Evolutionary conservation across 768 basidiomycete species (phyloP).

Genomic region (Pisolithus microcarpus): DNA sequence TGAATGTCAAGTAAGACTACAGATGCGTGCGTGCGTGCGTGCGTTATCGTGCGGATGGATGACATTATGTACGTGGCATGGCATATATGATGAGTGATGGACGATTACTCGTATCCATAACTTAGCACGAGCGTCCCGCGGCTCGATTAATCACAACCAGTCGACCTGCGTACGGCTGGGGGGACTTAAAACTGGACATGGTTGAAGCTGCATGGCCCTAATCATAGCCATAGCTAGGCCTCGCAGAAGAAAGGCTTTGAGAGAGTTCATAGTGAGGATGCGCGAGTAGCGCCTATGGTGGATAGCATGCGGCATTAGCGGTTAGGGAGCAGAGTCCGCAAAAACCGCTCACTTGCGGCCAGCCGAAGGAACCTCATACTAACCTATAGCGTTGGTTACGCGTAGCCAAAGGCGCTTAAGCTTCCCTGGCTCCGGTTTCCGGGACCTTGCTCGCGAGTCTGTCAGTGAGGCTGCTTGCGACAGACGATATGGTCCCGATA

Average conservation of each 20-base stretch:
- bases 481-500: slow-evolving; percentile 27
- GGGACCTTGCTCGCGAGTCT: slow-evolving; percentile 14
- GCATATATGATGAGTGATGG: no score
- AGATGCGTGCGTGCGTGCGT: slow-evolving; percentile 8
- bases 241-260: no score
- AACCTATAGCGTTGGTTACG: slow-evolving; percentile 15
- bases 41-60: neutral
- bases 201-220: neutral
- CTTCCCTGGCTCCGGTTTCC: slow-evolving; percentile 17
- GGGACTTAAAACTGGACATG: slow-evolving; percentile 11
- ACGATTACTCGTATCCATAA: no score
- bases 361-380: slow-evolving; percentile 1
- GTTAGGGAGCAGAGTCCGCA: neutral
- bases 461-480: slow-evolving; percentile 27
- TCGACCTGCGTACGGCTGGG: slow-evolving; percentile 14
- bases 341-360: neutral
- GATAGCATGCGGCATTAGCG: neutral
- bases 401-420: slow-evolving; percentile 23
- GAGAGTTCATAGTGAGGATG: no score
- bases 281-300: neutral
- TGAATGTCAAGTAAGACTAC: slow-evolving; percentile 9
- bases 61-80: no score
- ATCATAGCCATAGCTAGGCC: no score
- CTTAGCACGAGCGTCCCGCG: no score
- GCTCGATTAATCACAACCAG: neutral